Base-by-base conservation (phyloP, 768 basidiomycete species). In the Asterophora parasitica region DNA sequence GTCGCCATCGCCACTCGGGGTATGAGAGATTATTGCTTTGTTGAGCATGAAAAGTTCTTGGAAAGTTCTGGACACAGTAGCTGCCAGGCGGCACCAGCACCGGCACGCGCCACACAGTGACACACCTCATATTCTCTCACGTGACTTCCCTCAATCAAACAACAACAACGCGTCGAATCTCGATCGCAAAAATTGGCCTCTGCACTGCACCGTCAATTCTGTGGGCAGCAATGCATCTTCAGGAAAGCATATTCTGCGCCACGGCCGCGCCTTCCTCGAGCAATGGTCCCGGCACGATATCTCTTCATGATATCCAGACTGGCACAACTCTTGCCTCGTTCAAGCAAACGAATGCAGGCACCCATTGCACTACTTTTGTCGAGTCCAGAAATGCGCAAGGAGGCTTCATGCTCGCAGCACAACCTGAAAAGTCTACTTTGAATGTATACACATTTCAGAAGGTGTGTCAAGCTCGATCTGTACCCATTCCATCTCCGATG, bases 401-500 rank as follows among this genome's bases (percentile, higher is more conserved):
- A 17, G 93, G 94, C 1, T 74, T 92, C 49, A 75, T 96, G 44
- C 74, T 96, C 16, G 83, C 90, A 23, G 82, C 84, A 1, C 93
- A 96, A 62, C 80, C 83, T 39, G 91, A 93, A 49, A 96, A 96
- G 65, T 82, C 90, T 0, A 76, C 95, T 35, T 59, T 96, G 54
- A 85, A 95, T 59, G 85, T 93, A 13, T 98, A 95, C 67, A 84
- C 81, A 54, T 97, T 92, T 65, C 92, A 97, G 76, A 94, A 92
- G 74, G 95, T 88, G 52, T 47, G 15, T 7, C 20, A 8, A 19
- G 17, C 28, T 68, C 60, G 16, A 48, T 32, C 44, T 13, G 16
- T 50, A 35, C 38, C 46, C 4, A 35, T 19, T 30, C 32, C 15
- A 3, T 35, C 15, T 16, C 13, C 34, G 34, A 27, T 27, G n/a